Percentiles rank a stretch among this genome's conserved stretches.
Evolutionary conservation across 202 grass and related monocot species (phyloP).

Genomic region (Schoenoplectus tabernaemontani): DNA sequence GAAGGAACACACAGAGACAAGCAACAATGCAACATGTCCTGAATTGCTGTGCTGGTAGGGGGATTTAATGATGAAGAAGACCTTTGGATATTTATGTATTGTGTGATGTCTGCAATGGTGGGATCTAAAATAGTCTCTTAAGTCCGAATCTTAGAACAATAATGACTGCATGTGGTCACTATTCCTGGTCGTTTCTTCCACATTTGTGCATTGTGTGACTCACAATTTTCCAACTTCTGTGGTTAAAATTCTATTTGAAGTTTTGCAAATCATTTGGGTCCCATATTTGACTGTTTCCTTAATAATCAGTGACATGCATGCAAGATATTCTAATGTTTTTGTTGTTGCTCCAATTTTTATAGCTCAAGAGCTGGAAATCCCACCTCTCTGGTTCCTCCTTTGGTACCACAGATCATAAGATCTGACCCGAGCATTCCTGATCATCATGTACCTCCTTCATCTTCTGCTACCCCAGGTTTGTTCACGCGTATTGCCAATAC

Average conservation of each 20-base stretch:
- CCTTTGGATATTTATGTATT: background rate
- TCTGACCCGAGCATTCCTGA: constrained; percentile 49
- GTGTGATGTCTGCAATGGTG: background rate
- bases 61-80: background rate
- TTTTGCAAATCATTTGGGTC: background rate
- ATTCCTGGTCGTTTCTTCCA: background rate
- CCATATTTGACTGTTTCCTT: background rate
- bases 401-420: constrained; percentile 59
- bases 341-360: constrained; percentile 30
- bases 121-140: background rate
- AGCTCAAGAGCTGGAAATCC: constrained; percentile 52
- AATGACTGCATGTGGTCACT: background rate
- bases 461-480: constrained; percentile 13
- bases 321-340: background rate
- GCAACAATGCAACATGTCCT: background rate
- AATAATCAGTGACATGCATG: background rate
- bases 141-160: background rate
- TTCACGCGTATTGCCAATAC: constrained; percentile 5
- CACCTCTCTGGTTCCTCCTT: constrained; percentile 37
- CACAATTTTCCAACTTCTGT: background rate
- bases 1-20: background rate
- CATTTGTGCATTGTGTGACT: background rate
- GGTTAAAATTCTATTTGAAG: background rate
- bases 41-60: background rate
- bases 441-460: constrained; percentile 40